Evolutionary conservation across 305 asterid species (phyloP), one percentile per base, ranked within the genome.

Genomic region (Ilex paraguariensis): DNA sequence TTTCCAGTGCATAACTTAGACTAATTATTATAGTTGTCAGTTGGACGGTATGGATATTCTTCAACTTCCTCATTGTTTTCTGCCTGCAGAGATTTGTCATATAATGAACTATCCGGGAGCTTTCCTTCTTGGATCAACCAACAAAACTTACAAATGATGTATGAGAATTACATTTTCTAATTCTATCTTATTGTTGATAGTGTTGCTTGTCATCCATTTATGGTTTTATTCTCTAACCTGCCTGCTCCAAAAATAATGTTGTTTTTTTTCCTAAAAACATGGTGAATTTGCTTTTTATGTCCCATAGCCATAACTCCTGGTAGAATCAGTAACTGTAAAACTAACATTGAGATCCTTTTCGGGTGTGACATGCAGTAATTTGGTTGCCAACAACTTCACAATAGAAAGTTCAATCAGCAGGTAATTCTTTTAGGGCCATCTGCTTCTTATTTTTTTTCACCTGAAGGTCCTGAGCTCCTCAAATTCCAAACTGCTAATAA

Each of bases 311-410:
- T 7, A 36, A 4, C 42, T 36, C 8, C 42, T 36, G 21, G 42
- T 36, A 36, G 42, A 36, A 4, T 36, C 2, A 36, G 42, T 51
- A 49, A 12, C 50, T 68, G 33, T 58, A 8, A 65, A 49, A 49
- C 67, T 74, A 57, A 82, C 60, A 58, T 21, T 13, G 28, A 51
- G 16, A 39, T 31, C 17, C 54, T 62, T 70, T 54, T 62, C 21
- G 66, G 65, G 28, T 78, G 75, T 52, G 57, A 70, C 69, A 31
- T 75, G 78, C 77, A 87, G 96, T 65, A 89, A 89, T 75, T 70
- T 87, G 79, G 88, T 86, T 15, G 95, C 80, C 65, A 90, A 90
- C 84, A 82, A 89, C 83, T 83, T 88, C 72, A 80, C 78, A 57
- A 30, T 75, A 49, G 75, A 50, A 44, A 65, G 60, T 71, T 78